Base-by-base conservation (phyloP, 225 moss, liverwort and hornwort species). In the Climacium dendroides region DNA sequence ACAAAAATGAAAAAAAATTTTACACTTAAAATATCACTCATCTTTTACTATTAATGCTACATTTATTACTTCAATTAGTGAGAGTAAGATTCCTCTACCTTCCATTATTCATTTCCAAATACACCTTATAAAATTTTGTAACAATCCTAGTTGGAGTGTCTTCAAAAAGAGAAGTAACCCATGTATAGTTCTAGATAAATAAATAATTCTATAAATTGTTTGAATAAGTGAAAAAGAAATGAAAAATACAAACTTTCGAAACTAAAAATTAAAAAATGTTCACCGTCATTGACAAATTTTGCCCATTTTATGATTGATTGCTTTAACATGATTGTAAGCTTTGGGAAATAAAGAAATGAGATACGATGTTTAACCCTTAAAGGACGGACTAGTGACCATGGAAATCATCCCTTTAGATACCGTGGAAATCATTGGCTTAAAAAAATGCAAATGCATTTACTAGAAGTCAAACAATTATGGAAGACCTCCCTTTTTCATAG, bases 241-340 rank as follows among this genome's bases (percentile, higher is more conserved):
- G 16, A 29, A 28, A 13, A 28, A 6, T 4, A 17, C 0, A 72
- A 0, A 3, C 17, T 50, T 50, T 13, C 4, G 11, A 37, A 19
- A 14, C 6, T 28, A 45, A 13, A 5, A 45, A 14, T 57, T 58
- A 11, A 20, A 30, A 6, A 80, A 32, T 60, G 30, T 61, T 45
- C 32, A 61, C 10, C 1, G 0, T 45, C 7, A 3, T 7, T 41
- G 19, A 60, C 43, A 5, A 79, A 60, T 13, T 60, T 39, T 79
- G 26, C 0, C 13, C 59, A 60, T 43, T 79, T 79, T 4, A 41
- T 59, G 28, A 78, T 58, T 58, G 28, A 39, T 57, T 78, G n/a
- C n/a, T n/a, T n/a, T n/a, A n/a, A n/a, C n/a, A n/a, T n/a, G n/a
- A n/a, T n/a, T n/a, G n/a, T n/a, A n/a, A n/a, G n/a, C n/a, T n/a